Conservation (phyloP, 176 grass and related monocot species). For the Pharus latifolius region DNA sequence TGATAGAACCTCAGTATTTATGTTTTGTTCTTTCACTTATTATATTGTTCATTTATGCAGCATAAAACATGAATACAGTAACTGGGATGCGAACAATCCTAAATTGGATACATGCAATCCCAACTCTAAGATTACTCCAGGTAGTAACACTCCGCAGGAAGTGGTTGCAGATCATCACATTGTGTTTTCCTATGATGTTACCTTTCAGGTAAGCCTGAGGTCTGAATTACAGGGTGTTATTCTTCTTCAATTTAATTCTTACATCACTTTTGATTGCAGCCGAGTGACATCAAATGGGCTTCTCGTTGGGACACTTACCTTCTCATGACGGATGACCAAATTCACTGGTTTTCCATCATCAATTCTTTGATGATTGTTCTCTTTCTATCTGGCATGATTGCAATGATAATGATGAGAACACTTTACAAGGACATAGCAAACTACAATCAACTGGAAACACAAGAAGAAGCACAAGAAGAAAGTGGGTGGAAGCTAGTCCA, state of each 20-base stretch:
- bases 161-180: slow-evolving; percentile 15
- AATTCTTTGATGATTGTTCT: slow-evolving; percentile 51
- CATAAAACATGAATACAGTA: slow-evolving; percentile 28
- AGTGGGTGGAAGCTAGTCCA: slow-evolving; percentile 45
- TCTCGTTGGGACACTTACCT: slow-evolving; percentile 46
- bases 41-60: not conserved
- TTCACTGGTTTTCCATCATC: slow-evolving; percentile 52
- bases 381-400: slow-evolving; percentile 44
- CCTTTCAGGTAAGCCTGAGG: slow-evolving; percentile 18
- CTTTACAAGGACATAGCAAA: slow-evolving; percentile 50
- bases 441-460: slow-evolving; percentile 41
- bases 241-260: not conserved
- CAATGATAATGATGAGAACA: slow-evolving; percentile 48
- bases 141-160: slow-evolving; percentile 31
- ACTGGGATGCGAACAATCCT: slow-evolving; percentile 32
- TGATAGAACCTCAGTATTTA: too few relatives aligned
- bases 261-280: slow-evolving; percentile 5
- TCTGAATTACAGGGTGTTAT: not conserved
- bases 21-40: not conserved
- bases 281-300: slow-evolving; percentile 41
- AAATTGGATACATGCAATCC: slow-evolving; percentile 32
- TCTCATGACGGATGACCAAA: too few relatives aligned
- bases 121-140: slow-evolving; percentile 31
- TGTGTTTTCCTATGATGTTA: slow-evolving; percentile 38
- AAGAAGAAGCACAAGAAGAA: slow-evolving; percentile 49